Conservation (phyloP, 352 stramenopile genomes). For the Pythium rishiriense region DNA sequence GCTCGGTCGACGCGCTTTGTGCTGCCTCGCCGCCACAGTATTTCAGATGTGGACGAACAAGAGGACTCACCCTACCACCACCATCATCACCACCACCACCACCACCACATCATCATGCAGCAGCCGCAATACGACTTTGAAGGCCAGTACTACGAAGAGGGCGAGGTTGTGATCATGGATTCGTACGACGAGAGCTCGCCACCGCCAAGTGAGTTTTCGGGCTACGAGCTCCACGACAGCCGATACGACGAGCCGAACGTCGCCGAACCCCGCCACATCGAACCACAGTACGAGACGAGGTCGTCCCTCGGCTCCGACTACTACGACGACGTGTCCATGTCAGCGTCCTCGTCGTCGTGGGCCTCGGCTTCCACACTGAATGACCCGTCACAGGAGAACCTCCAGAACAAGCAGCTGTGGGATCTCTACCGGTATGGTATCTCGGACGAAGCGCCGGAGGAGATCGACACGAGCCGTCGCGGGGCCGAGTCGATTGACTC, state of each 20-base stretch:
- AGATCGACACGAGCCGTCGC: slow-evolving; percentile 7
- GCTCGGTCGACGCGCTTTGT: slow-evolving; percentile 11
- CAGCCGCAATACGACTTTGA: slow-evolving; percentile 3
- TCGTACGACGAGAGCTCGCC: slow-evolving; percentile 11
- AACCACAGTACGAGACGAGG: not conserved
- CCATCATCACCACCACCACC: not conserved
- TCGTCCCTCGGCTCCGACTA: slow-evolving; percentile 6
- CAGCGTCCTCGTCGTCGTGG: slow-evolving; percentile 21
- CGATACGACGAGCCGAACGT: not conserved
- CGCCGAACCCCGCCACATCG: not conserved
- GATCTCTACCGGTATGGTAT: slow-evolving; percentile 64
- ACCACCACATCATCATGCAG: not conserved
- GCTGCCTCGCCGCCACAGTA: slow-evolving; percentile 6
- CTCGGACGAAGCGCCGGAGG: slow-evolving; percentile 32
- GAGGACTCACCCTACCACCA: not conserved
- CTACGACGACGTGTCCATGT: slow-evolving; percentile 12
- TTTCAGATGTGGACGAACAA: slow-evolving; percentile 2
- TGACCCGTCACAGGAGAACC: slow-evolving; percentile 28
- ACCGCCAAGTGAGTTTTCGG: slow-evolving; percentile 17
- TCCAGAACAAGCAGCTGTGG: slow-evolving; percentile 60
- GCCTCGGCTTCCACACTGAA: slow-evolving; percentile 4
- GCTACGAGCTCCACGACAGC: slow-evolving; percentile 16
- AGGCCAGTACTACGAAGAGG: slow-evolving; percentile 1
- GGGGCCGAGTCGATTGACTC: not conserved
- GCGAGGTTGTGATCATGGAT: slow-evolving; percentile 22